phyloP scores from a whole-genome alignment of 768 basidiomycete species.

The Agrocybe chaxingu region DNA sequence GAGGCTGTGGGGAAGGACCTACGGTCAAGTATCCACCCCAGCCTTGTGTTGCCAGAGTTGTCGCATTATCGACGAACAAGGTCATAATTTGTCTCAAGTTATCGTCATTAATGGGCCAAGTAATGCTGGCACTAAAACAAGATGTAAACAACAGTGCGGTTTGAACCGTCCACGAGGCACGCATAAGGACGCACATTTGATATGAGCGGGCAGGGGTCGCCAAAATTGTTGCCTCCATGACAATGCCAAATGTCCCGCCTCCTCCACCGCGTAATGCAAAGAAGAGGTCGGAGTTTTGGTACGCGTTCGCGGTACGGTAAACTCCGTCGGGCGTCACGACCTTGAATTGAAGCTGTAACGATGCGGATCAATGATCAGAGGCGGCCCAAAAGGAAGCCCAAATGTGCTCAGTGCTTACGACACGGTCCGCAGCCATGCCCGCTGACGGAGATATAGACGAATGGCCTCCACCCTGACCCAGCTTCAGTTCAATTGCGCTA shows the following conservation, averaged over 20 bases:
- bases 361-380: background rate
- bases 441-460: conserved; percentile 36
- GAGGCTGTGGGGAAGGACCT: background rate
- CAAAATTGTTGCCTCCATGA: conserved; percentile 12
- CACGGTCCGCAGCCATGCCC: conserved; percentile 45
- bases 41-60: conserved; percentile 8
- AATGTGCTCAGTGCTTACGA: conserved; percentile 22
- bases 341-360: conserved; percentile 39
- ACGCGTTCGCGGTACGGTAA: conserved; percentile 39
- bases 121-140: conserved; percentile 9
- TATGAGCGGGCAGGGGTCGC: conserved; percentile 12
- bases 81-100: conserved; percentile 5
- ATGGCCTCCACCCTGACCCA: conserved; percentile 38
- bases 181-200: conserved; percentile 6
- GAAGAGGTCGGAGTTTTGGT: conserved; percentile 48
- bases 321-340: conserved; percentile 50
- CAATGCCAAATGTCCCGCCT: conserved; percentile 17
- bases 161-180: background rate
- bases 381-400: too few species aligned
- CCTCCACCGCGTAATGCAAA: conserved; percentile 42
- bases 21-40: conserved; percentile 19
- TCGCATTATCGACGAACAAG: conserved; percentile 13
- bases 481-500: background rate
- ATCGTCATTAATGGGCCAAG: conserved; percentile 7
- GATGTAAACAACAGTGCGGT: background rate